Base-by-base conservation (phyloP, 2,329 filamentous ascomycete species). In the Neodidymelliopsis sp. region DNA sequence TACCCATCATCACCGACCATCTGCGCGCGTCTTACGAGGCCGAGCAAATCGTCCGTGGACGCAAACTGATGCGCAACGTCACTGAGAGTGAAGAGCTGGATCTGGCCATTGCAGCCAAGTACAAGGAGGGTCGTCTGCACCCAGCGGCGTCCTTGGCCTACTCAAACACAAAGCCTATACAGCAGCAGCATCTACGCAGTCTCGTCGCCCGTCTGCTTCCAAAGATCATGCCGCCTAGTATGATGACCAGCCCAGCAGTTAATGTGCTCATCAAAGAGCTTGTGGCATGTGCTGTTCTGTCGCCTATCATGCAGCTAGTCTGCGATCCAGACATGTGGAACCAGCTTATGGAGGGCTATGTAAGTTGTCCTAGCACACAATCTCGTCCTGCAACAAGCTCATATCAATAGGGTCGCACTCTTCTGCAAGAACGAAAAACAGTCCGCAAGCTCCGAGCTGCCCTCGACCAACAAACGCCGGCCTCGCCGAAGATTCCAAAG, bases 251-350 rank as follows among this genome's bases (percentile, higher is more conserved):
- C 69, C 83, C 90, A 53, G 85, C 90, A 30, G 92, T 97, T 6
- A 84, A 84, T 23, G 88, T 87, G 25, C 78, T 99, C 43, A 82
- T 97, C 51, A 86, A 89, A 61, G 95, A 99, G 75, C 87, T 99
- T 53, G 84, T 97, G n/a, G 82, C 91, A 16, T 97, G 94, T 72
- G 90, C 91, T n/a, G 87, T 99, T 28, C 77, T 99, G 27, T 86
- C 85, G 30, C 94, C 94, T 0, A 77, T 95, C 16, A 81, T 97
- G 67, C 85, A 88, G 62, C 78, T 91, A 54, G 77, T 99, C 13
- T 84, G 90, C 4, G 93, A 99, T 61, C 92, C 95, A 1, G 95
- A 99, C 75, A 96, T 89, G 7, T 99, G 93, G 93, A 97, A 99
- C 65, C 92, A 97, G 71, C 74, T 96, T 51, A 91, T 97, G 81